Evolutionary conservation across 495 filamentous ascomycete genomes (phyloP), one percentile per base, ranked within the genome.

Genomic region (Xylaria scruposa): DNA sequence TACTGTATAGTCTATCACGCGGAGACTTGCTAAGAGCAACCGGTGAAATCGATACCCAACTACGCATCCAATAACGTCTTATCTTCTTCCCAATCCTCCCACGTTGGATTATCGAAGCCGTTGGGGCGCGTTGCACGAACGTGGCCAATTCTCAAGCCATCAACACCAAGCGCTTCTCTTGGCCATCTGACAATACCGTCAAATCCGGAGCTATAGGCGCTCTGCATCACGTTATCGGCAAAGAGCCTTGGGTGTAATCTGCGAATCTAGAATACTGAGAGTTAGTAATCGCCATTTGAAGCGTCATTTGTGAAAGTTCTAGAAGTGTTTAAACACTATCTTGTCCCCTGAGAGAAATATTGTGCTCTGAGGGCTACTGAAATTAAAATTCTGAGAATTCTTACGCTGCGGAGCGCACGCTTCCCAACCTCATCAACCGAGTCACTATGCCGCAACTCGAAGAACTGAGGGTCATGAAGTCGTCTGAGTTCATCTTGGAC

Each of bases 401-500:
- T 38, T 38, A 38, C 36, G 33, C 87, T 88, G 21, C 33, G 21
- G 19, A 68, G 42, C 15, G 92, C 91, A 29, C 88, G 85, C 60
- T 85, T 87, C 33, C 90, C 90, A 53, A 94, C 89, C 61, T 91
- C 89, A 74, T 94, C 91, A 1, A 94, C 92, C 59, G 89, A 91
- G 77, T 93, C 90, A 62, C 84, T 84, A 77, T 94, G 91, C 26
- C 90, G 83, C 70, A 95, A 79, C 44, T 83, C 80, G 73, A 92
- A 68, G 64, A 79, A 77, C 4, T 63, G 26, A 0, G 80, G 72
- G 38, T 87, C 86, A 72, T 90, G 88, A 46, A 80, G 81, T 29
- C 80, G 78, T 40, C 87, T 82, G 46, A 94, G 79, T 64, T 86
- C 71, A 68, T 87, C 82, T 78, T 90, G 87, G 24, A 92, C 84